These are phyloP conservation scores for Sporothrix euskadiensis DNA, from an alignment of 2,329 filamentous ascomycete genomes.

Conservation along the genomic window DNA sequence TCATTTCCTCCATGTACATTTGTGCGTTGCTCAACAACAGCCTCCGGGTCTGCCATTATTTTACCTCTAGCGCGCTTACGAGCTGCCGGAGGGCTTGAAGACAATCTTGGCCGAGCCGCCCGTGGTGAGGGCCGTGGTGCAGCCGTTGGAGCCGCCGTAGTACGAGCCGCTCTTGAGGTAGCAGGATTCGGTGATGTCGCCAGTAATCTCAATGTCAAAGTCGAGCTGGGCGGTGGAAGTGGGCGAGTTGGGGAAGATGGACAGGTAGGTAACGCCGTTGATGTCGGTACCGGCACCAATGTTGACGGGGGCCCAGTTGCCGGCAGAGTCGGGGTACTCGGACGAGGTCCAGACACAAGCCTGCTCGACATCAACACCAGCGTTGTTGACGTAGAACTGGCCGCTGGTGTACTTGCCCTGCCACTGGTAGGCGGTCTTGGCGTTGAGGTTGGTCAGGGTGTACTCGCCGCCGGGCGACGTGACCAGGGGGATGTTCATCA, in stretches of 20 bases:
- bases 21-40: not conserved
- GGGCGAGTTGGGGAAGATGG: slow-evolving; percentile 80
- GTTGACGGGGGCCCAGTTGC: slow-evolving; percentile 88
- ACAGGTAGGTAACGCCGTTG: slow-evolving; percentile 70
- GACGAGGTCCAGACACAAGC: slow-evolving; percentile 74
- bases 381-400: slow-evolving; percentile 95
- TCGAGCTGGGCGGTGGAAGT: slow-evolving; percentile 69
- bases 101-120: slow-evolving; percentile 28
- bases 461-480: slow-evolving; percentile 60
- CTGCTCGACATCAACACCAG: slow-evolving; percentile 63
- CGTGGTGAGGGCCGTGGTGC: slow-evolving; percentile 53
- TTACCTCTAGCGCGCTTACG: not conserved
- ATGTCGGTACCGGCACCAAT: slow-evolving; percentile 73
- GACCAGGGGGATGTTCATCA: slow-evolving; percentile 76
- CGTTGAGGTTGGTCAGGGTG: slow-evolving; percentile 73
- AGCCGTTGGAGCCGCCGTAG: slow-evolving; percentile 62
- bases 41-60: not conserved
- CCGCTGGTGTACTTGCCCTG: slow-evolving; percentile 73
- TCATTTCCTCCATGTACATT: slow-evolving; percentile 12
- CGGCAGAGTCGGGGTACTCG: slow-evolving; percentile 53
- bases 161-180: slow-evolving; percentile 66
- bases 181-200: slow-evolving; percentile 62
- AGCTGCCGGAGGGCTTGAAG: slow-evolving; percentile 28
- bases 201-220: slow-evolving; percentile 76
- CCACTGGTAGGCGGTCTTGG: slow-evolving; percentile 75